Base-by-base conservation (phyloP, 108 stramenopile genomes). In the Nitzschia sp. region DNA sequence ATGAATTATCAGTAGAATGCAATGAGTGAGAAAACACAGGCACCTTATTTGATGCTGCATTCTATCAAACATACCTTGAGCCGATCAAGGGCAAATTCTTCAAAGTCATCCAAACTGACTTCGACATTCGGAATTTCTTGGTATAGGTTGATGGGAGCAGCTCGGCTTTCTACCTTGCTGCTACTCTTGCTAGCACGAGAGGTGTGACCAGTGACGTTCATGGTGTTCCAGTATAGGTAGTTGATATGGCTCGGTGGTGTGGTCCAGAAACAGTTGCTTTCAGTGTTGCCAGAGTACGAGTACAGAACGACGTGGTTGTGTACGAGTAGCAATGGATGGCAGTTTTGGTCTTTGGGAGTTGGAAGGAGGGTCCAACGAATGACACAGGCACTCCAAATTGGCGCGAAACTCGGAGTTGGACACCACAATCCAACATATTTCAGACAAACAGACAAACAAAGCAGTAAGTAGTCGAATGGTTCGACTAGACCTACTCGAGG, bases 51-150 rank as follows among this genome's bases (percentile, higher is more conserved):
- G n/a, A 17, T 48, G 46, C 17, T 2, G 3, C 3, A 17, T 48
- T 15, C 22, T 12, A 42, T 48, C 10, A 17, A 8, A 61, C 84
- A 19, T 50, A 90, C 89, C 87, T 93, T 93, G 72, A 93, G 81
- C 21, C 92, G 71, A 51, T 89, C 87, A 52, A 93, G 77, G 2
- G 92, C 92, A 75, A 75, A 89, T 41, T 90, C 88, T 65, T 93
- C 92, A 86, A 93, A 93, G 43, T 90, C 86, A 63, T 93, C 92
- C 54, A 93, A 62, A 65, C 78, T 83, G 55, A 93, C 71, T 79
- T 93, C 92, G 50, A 82, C 71, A 24, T 69, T 63, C 0, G 84
- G 84, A 57, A 70, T 65, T 21, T 80, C 77, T 53, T 71, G 63
- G 53, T 85, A 85, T 17, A 80, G 55, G 51, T 80, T 78, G 65